phyloP scores from a whole-genome alignment of 2,329 filamentous ascomycete genomes.

The Fusarium dimerum region DNA sequence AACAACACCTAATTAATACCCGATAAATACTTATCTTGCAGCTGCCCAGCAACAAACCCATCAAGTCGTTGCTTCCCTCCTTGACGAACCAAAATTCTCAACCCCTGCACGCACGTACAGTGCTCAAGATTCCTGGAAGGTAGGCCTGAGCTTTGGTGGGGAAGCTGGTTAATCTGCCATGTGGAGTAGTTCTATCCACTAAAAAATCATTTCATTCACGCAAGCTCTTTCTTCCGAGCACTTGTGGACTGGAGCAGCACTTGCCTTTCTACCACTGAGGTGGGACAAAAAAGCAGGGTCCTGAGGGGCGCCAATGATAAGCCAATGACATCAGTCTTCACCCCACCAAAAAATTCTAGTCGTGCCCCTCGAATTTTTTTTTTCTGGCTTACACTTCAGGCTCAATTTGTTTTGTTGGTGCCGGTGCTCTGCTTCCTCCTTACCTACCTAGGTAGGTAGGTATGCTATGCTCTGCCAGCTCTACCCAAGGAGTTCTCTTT shows the following conservation, averaged over 20 bases:
- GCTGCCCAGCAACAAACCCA: too few species aligned
- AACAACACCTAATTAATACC: slow-evolving; percentile 8
- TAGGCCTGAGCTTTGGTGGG: not conserved
- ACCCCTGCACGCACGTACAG: too few species aligned
- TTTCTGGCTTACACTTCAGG: slow-evolving; percentile 1
- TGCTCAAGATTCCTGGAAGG: too few species aligned
- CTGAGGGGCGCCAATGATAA: slow-evolving; percentile 15
- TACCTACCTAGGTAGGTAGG: too few species aligned
- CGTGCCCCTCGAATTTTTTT: slow-evolving; percentile 17
- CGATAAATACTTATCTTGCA: too few species aligned
- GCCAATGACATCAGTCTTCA: slow-evolving; percentile 31
- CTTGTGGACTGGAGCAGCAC: slow-evolving; percentile 8
- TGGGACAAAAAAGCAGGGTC: slow-evolving; percentile 20
- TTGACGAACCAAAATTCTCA: too few species aligned
- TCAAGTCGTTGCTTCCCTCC: too few species aligned
- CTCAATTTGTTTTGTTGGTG: slow-evolving; percentile 6
- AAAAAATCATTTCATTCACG: not conserved
- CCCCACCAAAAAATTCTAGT: slow-evolving; percentile 34
- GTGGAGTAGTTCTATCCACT: not conserved
- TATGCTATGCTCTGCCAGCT: too few species aligned
- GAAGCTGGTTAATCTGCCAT: not conserved
- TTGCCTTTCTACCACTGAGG: not conserved
- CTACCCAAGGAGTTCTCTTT: not conserved
- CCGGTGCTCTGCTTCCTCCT: too few species aligned
- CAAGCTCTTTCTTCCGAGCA: slow-evolving; percentile 3